Evolutionary conservation across 441 rosid genomes (phyloP), one percentile per base, ranked within the genome.

Genomic region (Adansonia gregorii): DNA sequence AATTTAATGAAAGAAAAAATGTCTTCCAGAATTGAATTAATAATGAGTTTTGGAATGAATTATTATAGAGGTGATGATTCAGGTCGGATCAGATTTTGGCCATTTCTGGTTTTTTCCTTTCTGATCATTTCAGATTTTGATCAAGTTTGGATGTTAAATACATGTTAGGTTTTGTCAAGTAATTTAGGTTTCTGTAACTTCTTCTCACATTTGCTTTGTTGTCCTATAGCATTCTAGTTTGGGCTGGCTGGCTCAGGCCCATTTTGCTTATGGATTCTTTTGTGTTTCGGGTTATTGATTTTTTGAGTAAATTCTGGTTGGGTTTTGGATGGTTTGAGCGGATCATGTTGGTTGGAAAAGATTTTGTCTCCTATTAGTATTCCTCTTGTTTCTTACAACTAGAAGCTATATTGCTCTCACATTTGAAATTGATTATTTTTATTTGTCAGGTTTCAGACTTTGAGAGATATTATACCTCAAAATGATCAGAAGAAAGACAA

Each of bases 401-500:
- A 17, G 24, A 41, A 67, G 31, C 54, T 19, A 43, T 2, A 6
- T 54, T 71, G 68, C 8, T 59, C 4, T 73, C 59, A 73, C n/a
- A 73, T 52, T 10, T 54, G 1, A 31, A 72, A 14, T 48, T 54
- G 1, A 54, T 49, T 81, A n/a, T 76, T 24, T 80, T 74, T 78
- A 77, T 82, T 72, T 49, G 45, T 75, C 87, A 90, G 94, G 68
- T 90, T 90, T 81, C 94, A 88, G 76, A 77, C 78, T 74, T 82
- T 90, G 78, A 90, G 91, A 85, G 83, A 87, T 76, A 79, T 88
- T 19, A 88, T 90, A 58, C 92, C 94, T 70, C 90, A 82, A 74
- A 87, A 83, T 82, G 94, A 90, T 82, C 89, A 87, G 55, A 90
- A 88, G 80, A 86, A 88, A 70, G 94, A 88, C 75, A 90, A 88